Evolutionary conservation across 805 yeast genomes (phyloP), one percentile per base, ranked within the genome.

Genomic region (Hanseniaspora vineae): DNA sequence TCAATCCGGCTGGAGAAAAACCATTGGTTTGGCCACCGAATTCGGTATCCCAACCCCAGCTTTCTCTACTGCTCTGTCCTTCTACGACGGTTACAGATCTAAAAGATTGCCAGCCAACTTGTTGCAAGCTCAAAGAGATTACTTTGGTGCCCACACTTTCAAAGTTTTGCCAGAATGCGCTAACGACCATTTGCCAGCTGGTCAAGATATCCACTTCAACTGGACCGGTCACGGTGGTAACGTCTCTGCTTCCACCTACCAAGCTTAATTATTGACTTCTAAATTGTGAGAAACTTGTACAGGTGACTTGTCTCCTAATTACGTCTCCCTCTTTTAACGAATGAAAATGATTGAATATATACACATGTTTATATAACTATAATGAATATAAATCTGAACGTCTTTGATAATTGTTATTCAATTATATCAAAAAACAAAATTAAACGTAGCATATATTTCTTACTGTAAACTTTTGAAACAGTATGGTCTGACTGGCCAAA

Each of bases 201-300:
- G 77, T 62, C 72, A 78, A 58, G 80, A 82, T 75, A 83, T 90
- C 70, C 98, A 90, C 75, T 77, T 92, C 66, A 90, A 90, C 92
- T 90, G 98, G 98, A 90, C 97, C 57, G 97, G 97, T 69, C 81
- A 80, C 64, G 97, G 98, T 73, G 98, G 98, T 76, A 81, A 92
- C 72, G 85, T 89, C 58, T 84, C 96, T 59, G 96, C 98, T 54
- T 73, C 95, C 45, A 86, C 95, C 60, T 90, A 90, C 72, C 81
- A 81, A 62, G 97, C 97, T 71, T 90, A 77, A 69, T 13, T 10
- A 6, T 13, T 52, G 15, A 33, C 5, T 13, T 33, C 37, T 13
- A 33, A 13, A n/a, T 11, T 33, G 15, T 33, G 9, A 33, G 15
- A 23, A 23, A n/a, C n/a, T n/a, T n/a, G n/a, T n/a, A n/a, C n/a